Evolutionary conservation across 805 yeast genomes (phyloP), one percentile per base, ranked within the genome.

Genomic region (Pichia gijzeniarum): DNA sequence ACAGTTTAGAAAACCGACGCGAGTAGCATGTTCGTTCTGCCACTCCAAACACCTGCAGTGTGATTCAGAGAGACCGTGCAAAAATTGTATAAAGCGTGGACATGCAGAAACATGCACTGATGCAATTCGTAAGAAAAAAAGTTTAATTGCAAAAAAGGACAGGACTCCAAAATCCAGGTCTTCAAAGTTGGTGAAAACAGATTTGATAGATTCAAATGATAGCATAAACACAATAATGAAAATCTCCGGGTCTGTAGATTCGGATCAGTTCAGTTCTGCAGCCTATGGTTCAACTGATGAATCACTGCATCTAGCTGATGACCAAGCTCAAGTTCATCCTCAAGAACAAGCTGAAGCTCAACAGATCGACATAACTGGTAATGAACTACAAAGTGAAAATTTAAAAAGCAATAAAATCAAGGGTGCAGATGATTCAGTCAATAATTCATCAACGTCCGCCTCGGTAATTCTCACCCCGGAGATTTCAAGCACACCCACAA

Each of bases 21-120:
- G 76, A 8, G 71, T 82, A 38, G 93, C 91, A 1, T 84, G 93
- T 56, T 71, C 71, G 17, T 81, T 82, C 57, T 84, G 91, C 60
- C 88, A 83, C 57, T 63, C 71, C 21, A 84, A 84, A 52, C 93
- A 83, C 55, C 68, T 84, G 13, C 90, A 83, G 53, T 84, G 91
- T 60, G 85, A 83, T 49, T 65, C 74, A 46, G 69, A 72, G 22
- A 64, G 93, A 47, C 91, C 93, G 0, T 84, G 91, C 55, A 72
- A 72, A 51, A 84, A 84, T 58, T 84, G 93, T 62, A 54, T 70
- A 18, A 83, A 82, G 57, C 62, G 90, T 46, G 76, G 77, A 19
- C 59, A 77, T n/a, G 51, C 50, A 1, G 73, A 69, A 44, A 55
- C 68, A 12, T 84, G 93, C 59, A 66, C 64, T 32, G 85, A 82